Evolutionary conservation across 768 basidiomycete species (phyloP).

Genomic region (Xerocomellus amylosporus): DNA sequence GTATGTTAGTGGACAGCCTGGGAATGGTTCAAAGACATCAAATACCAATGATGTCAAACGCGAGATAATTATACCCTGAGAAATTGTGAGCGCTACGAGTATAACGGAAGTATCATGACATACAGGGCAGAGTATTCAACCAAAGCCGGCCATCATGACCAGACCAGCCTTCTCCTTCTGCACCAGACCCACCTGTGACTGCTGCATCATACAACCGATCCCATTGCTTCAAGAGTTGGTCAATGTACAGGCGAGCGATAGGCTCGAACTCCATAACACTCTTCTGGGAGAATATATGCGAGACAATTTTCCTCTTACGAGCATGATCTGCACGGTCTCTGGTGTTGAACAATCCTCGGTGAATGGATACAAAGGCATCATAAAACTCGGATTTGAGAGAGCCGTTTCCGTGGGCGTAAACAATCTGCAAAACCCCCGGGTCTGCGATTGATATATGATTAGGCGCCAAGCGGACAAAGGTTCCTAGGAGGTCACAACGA

Average conservation of each 20-base stretch:
- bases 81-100: conserved; percentile 7
- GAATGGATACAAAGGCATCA: conserved; percentile 74
- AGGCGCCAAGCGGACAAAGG: conserved; percentile 68
- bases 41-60: conserved; percentile 73
- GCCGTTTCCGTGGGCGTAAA: conserved; percentile 87
- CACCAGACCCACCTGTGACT: conserved; percentile 51
- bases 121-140: conserved; percentile 73
- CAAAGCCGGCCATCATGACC: conserved; percentile 63
- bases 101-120: conserved; percentile 21
- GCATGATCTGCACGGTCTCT: conserved; percentile 76
- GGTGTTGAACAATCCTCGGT: conserved; percentile 74
- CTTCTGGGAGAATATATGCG: conserved; percentile 82
- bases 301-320: conserved; percentile 89
- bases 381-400: conserved; percentile 78
- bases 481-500: conserved; percentile 39
- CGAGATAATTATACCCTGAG: conserved; percentile 57
- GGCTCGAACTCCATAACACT: conserved; percentile 85
- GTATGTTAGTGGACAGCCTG: background rate
- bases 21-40: background rate
- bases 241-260: conserved; percentile 61
- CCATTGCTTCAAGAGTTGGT: conserved; percentile 67
- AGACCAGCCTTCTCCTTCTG: conserved; percentile 63
- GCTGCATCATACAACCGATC: conserved; percentile 62
- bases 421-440: conserved; percentile 67
- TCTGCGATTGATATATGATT: conserved; percentile 77